Percentiles rank a stretch among this genome's conserved stretches.
Evolutionary conservation across 2,329 filamentous ascomycete species (phyloP).

Genomic region (Aureobasidium sp.): DNA sequence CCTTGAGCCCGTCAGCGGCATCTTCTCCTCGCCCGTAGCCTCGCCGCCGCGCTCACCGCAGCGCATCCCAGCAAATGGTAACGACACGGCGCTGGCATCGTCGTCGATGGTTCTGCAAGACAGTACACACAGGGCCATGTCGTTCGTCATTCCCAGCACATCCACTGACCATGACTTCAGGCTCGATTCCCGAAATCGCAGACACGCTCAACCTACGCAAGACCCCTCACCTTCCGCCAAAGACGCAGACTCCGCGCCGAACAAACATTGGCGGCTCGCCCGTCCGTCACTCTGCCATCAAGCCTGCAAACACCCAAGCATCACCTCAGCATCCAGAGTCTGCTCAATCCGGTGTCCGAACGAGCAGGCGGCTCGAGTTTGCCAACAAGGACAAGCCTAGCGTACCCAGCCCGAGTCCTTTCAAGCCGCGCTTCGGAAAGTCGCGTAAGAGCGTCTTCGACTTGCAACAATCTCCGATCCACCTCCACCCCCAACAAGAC

Average conservation of each 20-base stretch:
- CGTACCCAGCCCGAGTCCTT: slow-evolving; percentile 24
- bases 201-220: slow-evolving; percentile 36
- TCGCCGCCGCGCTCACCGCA: slow-evolving; percentile 32
- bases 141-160: neutral
- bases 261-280: slow-evolving; percentile 54
- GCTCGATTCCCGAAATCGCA: slow-evolving; percentile 44
- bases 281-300: slow-evolving; percentile 53
- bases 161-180: slow-evolving; percentile 25
- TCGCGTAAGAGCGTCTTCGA: slow-evolving; percentile 20
- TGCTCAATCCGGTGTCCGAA: neutral
- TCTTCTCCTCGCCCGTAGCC: slow-evolving; percentile 82
- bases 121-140: slow-evolving; percentile 40
- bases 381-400: slow-evolving; percentile 21
- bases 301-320: slow-evolving; percentile 42
- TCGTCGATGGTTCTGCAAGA: slow-evolving; percentile 53
- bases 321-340: neutral
- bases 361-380: slow-evolving; percentile 30
- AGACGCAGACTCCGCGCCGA: slow-evolving; percentile 57
- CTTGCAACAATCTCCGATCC: slow-evolving; percentile 8
- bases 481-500: neutral
- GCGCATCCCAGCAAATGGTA: slow-evolving; percentile 25
- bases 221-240: slow-evolving; percentile 42
- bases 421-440: slow-evolving; percentile 23
- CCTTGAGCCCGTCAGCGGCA: slow-evolving; percentile 76
- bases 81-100: slow-evolving; percentile 40